A percentile compares a stretch with the other conserved stretches of the same genome.
Conservation (phyloP, 2,329 filamentous ascomycete genomes). For the Diplodia corticola region DNA sequence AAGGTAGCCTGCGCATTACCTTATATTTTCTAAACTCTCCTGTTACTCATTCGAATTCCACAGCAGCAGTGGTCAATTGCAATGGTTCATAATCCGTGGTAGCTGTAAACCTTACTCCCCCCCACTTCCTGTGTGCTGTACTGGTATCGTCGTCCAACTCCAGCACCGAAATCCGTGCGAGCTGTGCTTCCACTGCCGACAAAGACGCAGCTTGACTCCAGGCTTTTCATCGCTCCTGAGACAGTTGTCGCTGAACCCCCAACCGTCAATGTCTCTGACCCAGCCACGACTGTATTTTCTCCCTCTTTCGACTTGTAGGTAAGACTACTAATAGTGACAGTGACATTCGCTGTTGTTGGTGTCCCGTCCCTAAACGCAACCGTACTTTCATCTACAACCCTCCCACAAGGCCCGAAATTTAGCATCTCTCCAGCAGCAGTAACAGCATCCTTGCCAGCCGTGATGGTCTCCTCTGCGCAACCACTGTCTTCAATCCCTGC, state of each 20-base stretch:
- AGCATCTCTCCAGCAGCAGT: background rate
- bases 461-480: background rate
- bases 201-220: background rate
- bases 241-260: background rate
- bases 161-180: too few relatives aligned
- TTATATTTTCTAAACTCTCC: too few relatives aligned
- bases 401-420: background rate
- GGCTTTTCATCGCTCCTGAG: background rate
- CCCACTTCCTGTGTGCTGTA: too few relatives aligned
- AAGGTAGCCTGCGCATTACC: too few relatives aligned
- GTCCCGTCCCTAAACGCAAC: background rate
- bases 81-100: too few relatives aligned
- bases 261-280: background rate
- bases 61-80: too few relatives aligned
- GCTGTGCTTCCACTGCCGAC: background rate
- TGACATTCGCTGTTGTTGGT: background rate
- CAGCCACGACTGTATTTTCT: background rate
- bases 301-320: background rate
- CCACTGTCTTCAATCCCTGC: too few relatives aligned
- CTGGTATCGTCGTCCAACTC: too few relatives aligned
- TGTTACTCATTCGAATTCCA: too few relatives aligned
- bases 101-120: too few relatives aligned
- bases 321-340: background rate
- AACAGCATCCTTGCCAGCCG: background rate
- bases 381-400: background rate